phyloP scores from a whole-genome alignment of 768 basidiomycete genomes.

The Mycena polygramma region DNA sequence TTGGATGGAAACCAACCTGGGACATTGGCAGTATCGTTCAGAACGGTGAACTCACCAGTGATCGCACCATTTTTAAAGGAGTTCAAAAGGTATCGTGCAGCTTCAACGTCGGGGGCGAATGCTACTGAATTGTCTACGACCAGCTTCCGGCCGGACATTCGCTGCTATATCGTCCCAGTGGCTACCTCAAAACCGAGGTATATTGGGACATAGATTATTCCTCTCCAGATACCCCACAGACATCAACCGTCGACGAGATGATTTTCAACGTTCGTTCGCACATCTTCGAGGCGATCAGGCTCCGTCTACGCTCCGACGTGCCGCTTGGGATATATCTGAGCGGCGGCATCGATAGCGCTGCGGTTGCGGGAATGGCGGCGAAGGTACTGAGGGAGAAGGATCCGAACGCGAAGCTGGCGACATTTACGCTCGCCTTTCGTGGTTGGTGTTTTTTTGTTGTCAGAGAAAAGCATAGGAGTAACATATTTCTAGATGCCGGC shows the following conservation, averaged over 20 bases:
- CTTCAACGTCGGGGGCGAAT: neutral
- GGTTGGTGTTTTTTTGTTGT: neutral
- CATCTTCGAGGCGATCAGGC: neutral
- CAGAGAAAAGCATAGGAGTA: too few species aligned
- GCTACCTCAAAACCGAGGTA: slow-evolving; percentile 19
- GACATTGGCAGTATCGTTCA: slow-evolving; percentile 31
- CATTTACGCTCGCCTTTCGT: slow-evolving; percentile 8
- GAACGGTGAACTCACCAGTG: slow-evolving; percentile 21
- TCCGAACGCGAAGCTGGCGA: slow-evolving; percentile 1
- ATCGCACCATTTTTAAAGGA: slow-evolving; percentile 31
- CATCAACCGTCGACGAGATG: slow-evolving; percentile 10
- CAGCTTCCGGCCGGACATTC: slow-evolving; percentile 26
- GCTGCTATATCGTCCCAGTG: slow-evolving; percentile 12
- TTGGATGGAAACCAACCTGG: slow-evolving; percentile 35
- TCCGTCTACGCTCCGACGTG: slow-evolving; percentile 28
- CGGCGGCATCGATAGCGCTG: slow-evolving; percentile 35
- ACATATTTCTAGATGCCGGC: neutral
- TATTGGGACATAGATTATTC: slow-evolving; percentile 31
- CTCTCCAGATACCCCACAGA: neutral
- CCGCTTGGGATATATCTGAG: slow-evolving; percentile 31
- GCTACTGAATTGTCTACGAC: too few species aligned
- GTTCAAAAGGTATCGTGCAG: slow-evolving; percentile 22
- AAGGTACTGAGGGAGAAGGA: neutral
- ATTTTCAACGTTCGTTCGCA: neutral
- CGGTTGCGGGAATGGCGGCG: slow-evolving; percentile 18